Base-by-base conservation (phyloP, 148 eudicot species). In the Chenopodium suecicum region DNA sequence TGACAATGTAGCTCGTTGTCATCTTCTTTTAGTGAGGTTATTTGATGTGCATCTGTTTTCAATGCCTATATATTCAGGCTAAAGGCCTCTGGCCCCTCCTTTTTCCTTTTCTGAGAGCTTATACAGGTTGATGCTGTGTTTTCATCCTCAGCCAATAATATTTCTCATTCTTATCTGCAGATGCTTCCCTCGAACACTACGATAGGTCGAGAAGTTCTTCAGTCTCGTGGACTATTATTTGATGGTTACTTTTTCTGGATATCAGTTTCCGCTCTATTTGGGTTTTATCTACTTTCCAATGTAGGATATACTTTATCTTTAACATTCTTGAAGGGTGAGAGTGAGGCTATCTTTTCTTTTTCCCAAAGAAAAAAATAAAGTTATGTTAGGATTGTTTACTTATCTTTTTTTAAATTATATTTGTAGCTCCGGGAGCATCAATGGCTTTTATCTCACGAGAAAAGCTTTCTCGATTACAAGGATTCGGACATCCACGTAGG, bases 371-470 rank as follows among this genome's bases (percentile, higher is more conserved):
- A 41, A n/a, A 58, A 14, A 17, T 27, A 27, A 27, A 50, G 14
- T 58, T 25, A 46, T 29, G 13, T 47, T 25, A 65, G 12, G 32
- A 8, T 70, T 62, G 25, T 56, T 37, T 56, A 73, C n/a, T 19
- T 20, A 9, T 22, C 14, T 54, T 54, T 54, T 10, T 34, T 62
- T 71, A 48, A 48, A 14, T 72, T 80, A 74, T 83, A 23, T 73
- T 76, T 86, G 67, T 83, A 92, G 97, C 97, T 88, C 89, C 91
- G 41, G 83, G 87, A 78, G 32, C 83, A 60, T 87, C 92, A 34
- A 88, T 83, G 75, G 88, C 92, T 23, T 88, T 92, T 78, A 90
- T 94, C 81, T 92, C 98, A 64, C 87, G 83, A 37, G 91, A 90
- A 70, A 88, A 89, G 81, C 86, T 92, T 60, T 86, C 88, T 70